Evolutionary conservation across 345 rosid genomes (phyloP), one percentile per base, ranked within the genome.

Genomic region (Raphanus sativus): DNA sequence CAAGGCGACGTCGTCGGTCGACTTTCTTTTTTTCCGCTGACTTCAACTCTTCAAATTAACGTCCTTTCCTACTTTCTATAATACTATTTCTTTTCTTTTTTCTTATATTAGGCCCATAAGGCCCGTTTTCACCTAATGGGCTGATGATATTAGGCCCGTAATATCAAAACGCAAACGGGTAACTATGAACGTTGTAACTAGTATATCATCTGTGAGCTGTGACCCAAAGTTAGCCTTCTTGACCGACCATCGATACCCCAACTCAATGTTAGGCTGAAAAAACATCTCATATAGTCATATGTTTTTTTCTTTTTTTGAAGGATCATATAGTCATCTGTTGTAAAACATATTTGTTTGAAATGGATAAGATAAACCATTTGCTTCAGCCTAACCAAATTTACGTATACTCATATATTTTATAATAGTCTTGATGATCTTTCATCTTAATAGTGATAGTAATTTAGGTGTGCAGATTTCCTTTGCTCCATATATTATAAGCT

Each of bases 381-480:
- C 60, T 55, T 55, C 28, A 55, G 4, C 12, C 60, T 0, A 15
- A 52, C 24, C 59, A 52, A 15, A 56, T 11, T 21, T 56, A 56
- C 12, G 24, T 8, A 56, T 21, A 56, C 29, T 56, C 62, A 8
- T 56, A 24, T 56, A 21, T 21, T 3, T 21, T 56, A 9, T 24
- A 24, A 3, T 65, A 36, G 55, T 30, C 64, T 74, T 36, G 0
- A 36, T 75, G 50, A 29, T 32, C 58, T 45, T 74, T 59, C 42
- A 69, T 76, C 21, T 4, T 52, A 12, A 17, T 25, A 48, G 13
- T 62, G 69, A 33, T 61, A 61, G 79, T 76, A 76, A 74, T 69
- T 34, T 33, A 63, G 50, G 24, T 7, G 40, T 70, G 67, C 71
- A 70, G 28, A 56, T 11, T 70, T 38, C 55, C 33, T 38, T 65